Base-by-base conservation (phyloP, 805 yeast genomes). In the Grigorovia yakushimaensis region DNA sequence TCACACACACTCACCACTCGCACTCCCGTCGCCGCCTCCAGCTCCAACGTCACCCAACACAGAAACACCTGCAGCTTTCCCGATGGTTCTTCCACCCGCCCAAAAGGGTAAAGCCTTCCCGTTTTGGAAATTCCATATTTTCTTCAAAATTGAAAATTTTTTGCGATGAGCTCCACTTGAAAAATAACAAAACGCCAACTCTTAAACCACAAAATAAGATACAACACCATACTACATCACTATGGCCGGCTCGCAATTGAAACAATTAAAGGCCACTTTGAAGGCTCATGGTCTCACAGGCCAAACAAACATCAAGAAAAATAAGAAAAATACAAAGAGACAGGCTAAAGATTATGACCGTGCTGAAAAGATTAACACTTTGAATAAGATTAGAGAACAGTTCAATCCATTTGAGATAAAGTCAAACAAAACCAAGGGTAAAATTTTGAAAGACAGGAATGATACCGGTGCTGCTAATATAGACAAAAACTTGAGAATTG, bases 371-470 rank as follows among this genome's bases (percentile, higher is more conserved):
- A 77, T 76, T 42, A 65, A 72, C 41, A 71, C 76, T 10, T 69
- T 87, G 15, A 62, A 67, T 8, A 73, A 73, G 45, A 85, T 91
- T 51, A 76, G 98, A 58, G 80, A 78, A 45, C 84, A 89, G 56
- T 88, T 89, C 72, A 91, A 87, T 65, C 93, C 94, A 17, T 93
- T 93, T 66, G 98, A 89, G 58, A 73, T 79, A 40, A 84, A 87
- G 56, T 72, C 78, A 42, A 82, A 81, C 50, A 74, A 82, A 51
- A 75, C 47, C 88, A 79, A 48, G 83, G 74, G 41, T 40, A 36
- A 51, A 67, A 65, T 57, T 69, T 46, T 58, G 69, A 33, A 51
- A 49, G 35, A 20, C 15, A 45, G 66, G 52, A 61, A 68, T n/a
- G 47, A 22, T n/a, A 36, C 50, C 54, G 63, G 70, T 18, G 50